Percentiles rank a stretch among this genome's conserved stretches.
Evolutionary conservation across 108 stramenopile species (phyloP).

Genomic region (Pseudonitzschia delicatissima): DNA sequence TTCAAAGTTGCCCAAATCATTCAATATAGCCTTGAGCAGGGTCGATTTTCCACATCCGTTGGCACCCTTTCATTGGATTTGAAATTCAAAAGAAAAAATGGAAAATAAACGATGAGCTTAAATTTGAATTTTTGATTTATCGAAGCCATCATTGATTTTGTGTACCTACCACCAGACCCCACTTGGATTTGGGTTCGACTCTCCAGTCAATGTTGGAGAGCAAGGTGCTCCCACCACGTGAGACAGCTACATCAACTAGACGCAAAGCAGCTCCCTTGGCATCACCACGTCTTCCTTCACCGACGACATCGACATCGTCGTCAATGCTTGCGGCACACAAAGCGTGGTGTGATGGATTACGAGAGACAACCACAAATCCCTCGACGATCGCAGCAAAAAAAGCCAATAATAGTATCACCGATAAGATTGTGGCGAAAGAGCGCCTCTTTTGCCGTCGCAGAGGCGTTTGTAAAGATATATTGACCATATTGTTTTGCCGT

Average conservation of each 20-base stretch:
- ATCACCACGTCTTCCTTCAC: conserved; percentile 43
- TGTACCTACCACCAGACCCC: conserved; percentile 29
- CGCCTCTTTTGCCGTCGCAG: too few species aligned
- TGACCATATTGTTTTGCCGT: too few species aligned
- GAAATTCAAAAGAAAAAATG: neutral
- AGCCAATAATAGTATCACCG: too few species aligned
- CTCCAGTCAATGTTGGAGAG: conserved; percentile 63
- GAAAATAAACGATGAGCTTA: neutral
- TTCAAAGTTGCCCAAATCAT: conserved; percentile 8
- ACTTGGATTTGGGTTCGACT: conserved; percentile 69
- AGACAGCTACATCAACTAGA: conserved; percentile 63
- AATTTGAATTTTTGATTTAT: neutral
- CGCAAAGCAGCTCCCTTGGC: conserved; percentile 76
- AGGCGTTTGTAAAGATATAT: too few species aligned
- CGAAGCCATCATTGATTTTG: neutral
- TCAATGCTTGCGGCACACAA: too few species aligned
- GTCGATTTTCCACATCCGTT: conserved; percentile 48
- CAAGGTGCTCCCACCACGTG: conserved; percentile 52
- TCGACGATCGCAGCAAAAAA: too few species aligned
- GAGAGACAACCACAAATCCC: too few species aligned
- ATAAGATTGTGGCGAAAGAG: too few species aligned
- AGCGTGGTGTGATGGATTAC: too few species aligned
- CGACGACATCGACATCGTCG: conserved; percentile 12
- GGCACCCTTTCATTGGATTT: conserved; percentile 6
- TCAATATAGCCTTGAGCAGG: conserved; percentile 85